Evolutionary conservation across 257 asterid species (phyloP).

Genomic region (Gentiana macrophylla): DNA sequence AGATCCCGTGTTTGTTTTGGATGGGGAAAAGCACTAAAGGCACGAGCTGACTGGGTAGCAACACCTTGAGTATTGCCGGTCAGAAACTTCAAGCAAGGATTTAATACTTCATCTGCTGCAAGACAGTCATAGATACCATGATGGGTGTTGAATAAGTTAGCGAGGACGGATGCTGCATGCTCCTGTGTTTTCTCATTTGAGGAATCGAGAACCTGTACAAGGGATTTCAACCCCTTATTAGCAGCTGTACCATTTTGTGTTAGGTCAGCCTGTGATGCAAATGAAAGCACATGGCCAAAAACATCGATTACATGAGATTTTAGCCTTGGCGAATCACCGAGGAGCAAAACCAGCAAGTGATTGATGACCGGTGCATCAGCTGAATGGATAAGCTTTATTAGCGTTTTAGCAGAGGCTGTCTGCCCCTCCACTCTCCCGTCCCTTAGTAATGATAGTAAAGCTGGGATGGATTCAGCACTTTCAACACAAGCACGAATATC

Average conservation of each 20-base stretch:
- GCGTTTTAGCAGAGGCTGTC: conserved; percentile 56
- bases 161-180: conserved; percentile 61
- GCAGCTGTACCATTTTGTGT: conserved; percentile 45
- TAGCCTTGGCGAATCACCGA: conserved; percentile 55
- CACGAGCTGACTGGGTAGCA: conserved; percentile 69
- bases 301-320: conserved; percentile 54
- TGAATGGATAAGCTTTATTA: conserved; percentile 38
- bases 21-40: conserved; percentile 65
- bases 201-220: conserved; percentile 68
- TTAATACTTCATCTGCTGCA: conserved; percentile 57
- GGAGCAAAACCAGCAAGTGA: conserved; percentile 55
- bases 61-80: conserved; percentile 49
- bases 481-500: conserved; percentile 72
- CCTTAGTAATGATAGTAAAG: conserved; percentile 64
- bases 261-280: conserved; percentile 56
- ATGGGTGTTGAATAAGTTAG: conserved; percentile 50
- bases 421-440: conserved; percentile 69
- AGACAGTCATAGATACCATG: conserved; percentile 65
- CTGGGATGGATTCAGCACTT: conserved; percentile 70
- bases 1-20: conserved; percentile 33
- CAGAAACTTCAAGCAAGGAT: conserved; percentile 52
- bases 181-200: conserved; percentile 61
- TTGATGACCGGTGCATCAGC: conserved; percentile 51
- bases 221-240: conserved; percentile 64
- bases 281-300: conserved; percentile 74